Evolutionary conservation across 2,329 filamentous ascomycete species (phyloP), one percentile per base, ranked within the genome.

Genomic region (Penicillium sp.): DNA sequence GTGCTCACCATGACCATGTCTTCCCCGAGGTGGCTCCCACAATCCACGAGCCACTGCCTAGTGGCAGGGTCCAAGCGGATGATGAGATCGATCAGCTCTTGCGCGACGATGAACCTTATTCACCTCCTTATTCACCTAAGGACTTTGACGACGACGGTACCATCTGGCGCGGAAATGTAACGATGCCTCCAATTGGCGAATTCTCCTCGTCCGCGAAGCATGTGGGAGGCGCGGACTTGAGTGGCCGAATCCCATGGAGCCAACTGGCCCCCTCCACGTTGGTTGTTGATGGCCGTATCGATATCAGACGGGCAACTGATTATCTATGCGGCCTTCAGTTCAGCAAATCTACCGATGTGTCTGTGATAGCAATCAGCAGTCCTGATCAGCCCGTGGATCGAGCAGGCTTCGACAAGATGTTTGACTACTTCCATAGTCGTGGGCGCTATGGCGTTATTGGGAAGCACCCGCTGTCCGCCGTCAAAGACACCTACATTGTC

Each of bases 401-500:
- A 31, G 75, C 81, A 7, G 83, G 86, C 25, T 96, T 96, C 69
- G 82, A 89, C 62, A 83, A 84, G 19, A 81, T 97, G n/a, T 90
- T 93, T 68, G 84, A 92, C 52, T 97, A 99, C 76, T 97, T 99
- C 71, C 81, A 86, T 42, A 83, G 82, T 50, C 90, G 93, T 69
- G 85, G 89, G 63, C 84, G 92, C 35, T 99, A 96, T 72, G 93
- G 92, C 21, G 93, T 97, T 1, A 83, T 97, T 7, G 88, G 88
- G 15, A 90, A 93, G 70, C 89, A 90, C 72, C 84, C 84, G 1
- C 77, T 87, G 31, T 84, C 86, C 21, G 88, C 91, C 59, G 89
- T 97, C 49, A 88, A 92, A 59, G 93, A 97, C 71, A 90, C 93
- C 1, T 97, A 97, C 73, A 84, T 97, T 33, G 88, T 97, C 10